Evolutionary conservation across 148 eudicot genomes (phyloP).

Genomic region (Dianthus caryophyllus): DNA sequence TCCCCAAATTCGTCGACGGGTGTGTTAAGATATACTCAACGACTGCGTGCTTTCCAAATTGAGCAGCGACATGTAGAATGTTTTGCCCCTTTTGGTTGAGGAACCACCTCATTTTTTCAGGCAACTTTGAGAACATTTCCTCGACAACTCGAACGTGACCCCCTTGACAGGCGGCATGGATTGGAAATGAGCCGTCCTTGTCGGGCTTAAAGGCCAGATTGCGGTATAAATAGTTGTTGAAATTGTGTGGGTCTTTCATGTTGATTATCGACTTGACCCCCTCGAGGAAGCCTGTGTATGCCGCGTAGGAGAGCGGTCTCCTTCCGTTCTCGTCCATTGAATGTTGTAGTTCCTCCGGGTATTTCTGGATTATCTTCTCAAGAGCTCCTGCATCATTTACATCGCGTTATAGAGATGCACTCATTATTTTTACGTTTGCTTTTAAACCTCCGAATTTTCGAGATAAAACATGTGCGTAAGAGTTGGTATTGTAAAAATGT

Average conservation of each 20-base stretch:
- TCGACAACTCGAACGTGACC: constrained; percentile 15
- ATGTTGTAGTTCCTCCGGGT: background rate
- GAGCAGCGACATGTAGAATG: constrained; percentile 35
- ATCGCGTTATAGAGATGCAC: no score
- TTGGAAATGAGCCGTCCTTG: constrained; percentile 23
- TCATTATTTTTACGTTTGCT: no score
- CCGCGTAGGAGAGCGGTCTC: constrained; percentile 28
- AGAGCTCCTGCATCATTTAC: constrained; percentile 16
- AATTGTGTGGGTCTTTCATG: background rate
- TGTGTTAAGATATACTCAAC: constrained; percentile 15
- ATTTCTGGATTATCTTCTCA: background rate
- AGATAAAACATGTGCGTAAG: no score
- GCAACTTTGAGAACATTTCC: background rate
- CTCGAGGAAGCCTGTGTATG: constrained; percentile 24
- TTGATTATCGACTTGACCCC: constrained; percentile 21
- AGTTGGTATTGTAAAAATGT: no score
- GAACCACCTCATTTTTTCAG: background rate
- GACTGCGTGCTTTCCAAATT: constrained; percentile 13
- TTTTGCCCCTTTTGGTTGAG: constrained; percentile 18
- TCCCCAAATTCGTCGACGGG: background rate
- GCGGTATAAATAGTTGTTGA: background rate
- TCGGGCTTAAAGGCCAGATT: constrained; percentile 16
- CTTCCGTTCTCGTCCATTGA: constrained; percentile 16
- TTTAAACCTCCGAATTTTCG: no score
- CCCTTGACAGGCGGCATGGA: constrained; percentile 25